Evolutionary conservation across 495 filamentous ascomycete species (phyloP), one percentile per base, ranked within the genome.

Genomic region (Sabuloglossum arenarium): DNA sequence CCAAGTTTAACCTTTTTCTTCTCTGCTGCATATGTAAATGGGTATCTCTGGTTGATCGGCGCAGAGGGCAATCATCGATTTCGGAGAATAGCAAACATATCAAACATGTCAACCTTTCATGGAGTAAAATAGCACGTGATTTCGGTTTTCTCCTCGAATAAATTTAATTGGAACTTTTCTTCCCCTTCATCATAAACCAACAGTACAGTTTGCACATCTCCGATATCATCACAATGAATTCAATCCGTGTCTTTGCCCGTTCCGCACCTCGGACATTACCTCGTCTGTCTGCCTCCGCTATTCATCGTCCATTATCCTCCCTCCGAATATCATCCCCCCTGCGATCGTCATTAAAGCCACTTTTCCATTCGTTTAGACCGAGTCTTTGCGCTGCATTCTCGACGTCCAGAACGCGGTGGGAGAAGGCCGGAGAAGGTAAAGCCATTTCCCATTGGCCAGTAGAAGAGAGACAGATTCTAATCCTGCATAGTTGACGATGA

Each of bases 231-330:
- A 84, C 63, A 63, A 91, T 90, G 86, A 68, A 88, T 66, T 87
- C 85, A 53, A 71, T 91, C 47, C 79, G 86, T 66, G 71, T 76
- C 57, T 65, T 85, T 55, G 73, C 80, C 61, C 84, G 85, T 64
- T 77, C 84, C 21, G 76, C 81, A 61, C 85, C 86, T 60, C 78
- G 85, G 61, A 72, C 77, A 42, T 61, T 83, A 43, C 72, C 78
- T 51, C 81, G 84, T 63, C 71, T 80, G 32, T 65, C 74, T 59
- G 70, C 77, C 58, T 69, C 70, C 53, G 67, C 79, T 30, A 64
- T 72, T 58, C 64, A 77, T 62, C 73, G 76, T 62, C 75, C 76
- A 55, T 68, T 71, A 11, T 68, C 71, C 28, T 61, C 69, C 10
- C 56, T 76, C 59, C 67, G 69, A 56, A 72, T 68, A 63, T 64